Evolutionary conservation across 441 rosid genomes (phyloP).

Genomic region (Erodium moschatum): DNA sequence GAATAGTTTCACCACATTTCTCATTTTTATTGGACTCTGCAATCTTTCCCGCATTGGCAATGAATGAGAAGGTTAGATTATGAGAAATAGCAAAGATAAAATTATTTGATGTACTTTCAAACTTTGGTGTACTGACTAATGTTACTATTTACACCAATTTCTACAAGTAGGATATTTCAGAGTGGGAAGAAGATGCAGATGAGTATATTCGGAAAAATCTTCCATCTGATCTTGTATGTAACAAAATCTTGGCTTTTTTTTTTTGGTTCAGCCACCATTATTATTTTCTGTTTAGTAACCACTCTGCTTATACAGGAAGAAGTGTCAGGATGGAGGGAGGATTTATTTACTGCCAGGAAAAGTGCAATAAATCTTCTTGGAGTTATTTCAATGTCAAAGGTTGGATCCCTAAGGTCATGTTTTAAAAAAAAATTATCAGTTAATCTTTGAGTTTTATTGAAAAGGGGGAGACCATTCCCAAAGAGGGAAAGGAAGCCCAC

Average conservation of each 20-base stretch:
- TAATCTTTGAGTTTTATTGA: constrained; percentile 7
- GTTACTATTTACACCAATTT: constrained; percentile 14
- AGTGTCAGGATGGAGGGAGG: constrained; percentile 87
- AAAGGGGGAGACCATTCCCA: too few relatives aligned
- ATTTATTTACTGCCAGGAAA: constrained; percentile 73
- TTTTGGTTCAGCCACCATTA: constrained; percentile 12
- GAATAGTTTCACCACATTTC: constrained; percentile 77
- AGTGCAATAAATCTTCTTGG: constrained; percentile 80
- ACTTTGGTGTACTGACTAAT: constrained; percentile 10
- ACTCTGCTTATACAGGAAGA: constrained; percentile 42
- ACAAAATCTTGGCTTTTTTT: constrained; percentile 7
- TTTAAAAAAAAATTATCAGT: constrained; percentile 16
- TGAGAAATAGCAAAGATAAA: background rate
- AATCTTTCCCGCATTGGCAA: constrained; percentile 60
- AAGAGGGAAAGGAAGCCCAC: too few relatives aligned
- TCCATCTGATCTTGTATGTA: constrained; percentile 72
- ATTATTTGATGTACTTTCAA: constrained; percentile 13
- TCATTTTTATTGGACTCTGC: constrained; percentile 61
- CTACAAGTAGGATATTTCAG: constrained; percentile 55
- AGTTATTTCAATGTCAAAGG: constrained; percentile 77
- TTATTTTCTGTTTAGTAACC: constrained; percentile 12
- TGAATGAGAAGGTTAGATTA: constrained; percentile 65
- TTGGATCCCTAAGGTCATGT: constrained; percentile 19
- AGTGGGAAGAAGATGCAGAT: constrained; percentile 86
- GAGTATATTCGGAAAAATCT: constrained; percentile 75